Evolutionary conservation across 2,329 filamentous ascomycete genomes (phyloP).

Genomic region (Trichoderma simmonsii): DNA sequence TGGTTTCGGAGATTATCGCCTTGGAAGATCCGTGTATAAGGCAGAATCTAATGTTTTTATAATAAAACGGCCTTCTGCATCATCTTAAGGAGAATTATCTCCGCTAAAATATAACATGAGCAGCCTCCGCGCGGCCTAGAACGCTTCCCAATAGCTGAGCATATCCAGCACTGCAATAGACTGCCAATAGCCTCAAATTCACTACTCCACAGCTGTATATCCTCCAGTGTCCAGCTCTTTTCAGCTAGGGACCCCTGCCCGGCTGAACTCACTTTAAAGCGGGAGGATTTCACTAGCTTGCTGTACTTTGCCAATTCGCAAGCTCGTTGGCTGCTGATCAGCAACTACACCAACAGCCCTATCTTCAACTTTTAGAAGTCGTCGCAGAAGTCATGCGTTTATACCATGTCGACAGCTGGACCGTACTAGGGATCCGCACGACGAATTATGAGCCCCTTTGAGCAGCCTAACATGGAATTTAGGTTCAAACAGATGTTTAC

Average conservation of each 20-base stretch:
- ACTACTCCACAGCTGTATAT: neutral
- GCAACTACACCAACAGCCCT: neutral
- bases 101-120: neutral
- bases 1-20: neutral
- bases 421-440: neutral
- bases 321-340: neutral
- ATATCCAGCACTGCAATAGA: neutral
- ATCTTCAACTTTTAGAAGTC: neutral
- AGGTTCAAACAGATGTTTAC: neutral
- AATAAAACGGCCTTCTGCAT: neutral
- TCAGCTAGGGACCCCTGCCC: neutral
- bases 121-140: neutral
- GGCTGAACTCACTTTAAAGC: neutral
- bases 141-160: neutral
- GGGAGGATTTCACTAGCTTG: neutral
- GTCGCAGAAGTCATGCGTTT: neutral
- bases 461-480: no score
- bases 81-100: neutral
- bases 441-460: no score
- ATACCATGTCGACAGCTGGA: neutral
- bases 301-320: no score
- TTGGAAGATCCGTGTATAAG: neutral
- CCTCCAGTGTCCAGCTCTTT: neutral
- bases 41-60: neutral
- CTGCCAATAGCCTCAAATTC: neutral